Evolutionary conservation across 257 asterid genomes (phyloP), one percentile per base, ranked within the genome.

Genomic region (Solanum verrucosum): DNA sequence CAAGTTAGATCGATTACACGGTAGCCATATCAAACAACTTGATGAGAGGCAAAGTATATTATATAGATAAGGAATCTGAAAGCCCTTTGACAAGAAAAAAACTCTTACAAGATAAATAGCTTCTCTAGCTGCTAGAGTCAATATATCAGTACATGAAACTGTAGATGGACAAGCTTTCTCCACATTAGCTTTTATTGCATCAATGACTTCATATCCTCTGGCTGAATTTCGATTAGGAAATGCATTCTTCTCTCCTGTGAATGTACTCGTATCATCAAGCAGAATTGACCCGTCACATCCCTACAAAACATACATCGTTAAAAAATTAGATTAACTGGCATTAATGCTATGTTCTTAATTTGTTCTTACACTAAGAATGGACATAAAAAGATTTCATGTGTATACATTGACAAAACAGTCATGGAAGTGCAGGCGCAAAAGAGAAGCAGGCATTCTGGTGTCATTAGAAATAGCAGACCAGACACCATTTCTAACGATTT

Each of bases 281-380:
- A 95, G 87, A 84, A 95, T 89, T 4, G 98, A 95, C 78, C 96
- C 98, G 33, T 95, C 98, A 83, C 98, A 95, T 3, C 98, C 98
- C 98, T 95, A 78, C 18, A 70, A 29, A 77, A 34, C 37, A 44
- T 56, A 65, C 27, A 4, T 0, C 11, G 37, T 13, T 65, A 13
- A 71, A 63, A 3, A 42, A 21, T 52, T 29, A 73, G 40, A 25
- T 60, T 20, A 34, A 27, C 3, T 37, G n/a, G 63, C 84, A 15
- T 78, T 42, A 78, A 1, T 37, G 1, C 40, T 15, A 44, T 79
- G 40, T 44, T 42, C 67, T 27, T 27, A 20, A 34, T 9, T 2
- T 25, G 25, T 44, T 79, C 8, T 34, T 34, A 20, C 20, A 20
- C n/a, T 74, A 74, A 35, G 83, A 44, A 44, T 1, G 23, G 2